Evolutionary conservation across 352 stramenopile genomes (phyloP), one percentile per base, ranked within the genome.

Genomic region (Globisporangium irregulare): DNA sequence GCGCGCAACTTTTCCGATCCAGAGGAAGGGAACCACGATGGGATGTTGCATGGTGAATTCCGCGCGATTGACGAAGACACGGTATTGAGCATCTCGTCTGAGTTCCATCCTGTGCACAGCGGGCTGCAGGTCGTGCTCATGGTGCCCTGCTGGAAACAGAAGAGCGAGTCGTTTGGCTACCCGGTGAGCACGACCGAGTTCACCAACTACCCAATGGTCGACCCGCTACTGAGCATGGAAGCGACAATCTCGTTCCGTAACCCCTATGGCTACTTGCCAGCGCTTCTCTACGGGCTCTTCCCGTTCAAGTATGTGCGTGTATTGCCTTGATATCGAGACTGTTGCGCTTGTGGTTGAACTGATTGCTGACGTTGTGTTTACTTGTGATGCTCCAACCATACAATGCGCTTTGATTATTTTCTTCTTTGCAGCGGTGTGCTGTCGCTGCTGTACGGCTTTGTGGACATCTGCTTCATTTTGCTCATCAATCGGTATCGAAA

Each of bases 101-200:
- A 68, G 46, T 94, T 94, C 51, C 78, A 82, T 20, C 86, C 87
- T 6, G 64, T 51, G 24, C 62, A 67, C 22, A 81, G 68, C 38
- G 85, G 86, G 1, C 66, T 93, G 32, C 86, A 96, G 67, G 78
- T 86, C 51, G 84, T 87, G 36, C 65, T 94, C 48, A 50, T 96
- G 4, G 72, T 90, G 50, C 82, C 86, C 0, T 96, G 88, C 70
- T 92, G 84, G 85, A 93, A 91, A 67, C 86, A 93, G 67, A 94
- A 94, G 75, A 85, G 76, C 63, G 84, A 86, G 38, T 79, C 75
- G 9, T 93, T 93, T 58, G 86, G 86, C 1, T 94, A 92, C 65
- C 86, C 84, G 1, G 86, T 94, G 46, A 92, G 83, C 67, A 74
- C 81, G 22, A 85, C 84, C 14, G 67, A 91, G 55, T 92, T 86